Base-by-base conservation (phyloP, 208 protist genomes). In the Crithidia mellificae region DNA sequence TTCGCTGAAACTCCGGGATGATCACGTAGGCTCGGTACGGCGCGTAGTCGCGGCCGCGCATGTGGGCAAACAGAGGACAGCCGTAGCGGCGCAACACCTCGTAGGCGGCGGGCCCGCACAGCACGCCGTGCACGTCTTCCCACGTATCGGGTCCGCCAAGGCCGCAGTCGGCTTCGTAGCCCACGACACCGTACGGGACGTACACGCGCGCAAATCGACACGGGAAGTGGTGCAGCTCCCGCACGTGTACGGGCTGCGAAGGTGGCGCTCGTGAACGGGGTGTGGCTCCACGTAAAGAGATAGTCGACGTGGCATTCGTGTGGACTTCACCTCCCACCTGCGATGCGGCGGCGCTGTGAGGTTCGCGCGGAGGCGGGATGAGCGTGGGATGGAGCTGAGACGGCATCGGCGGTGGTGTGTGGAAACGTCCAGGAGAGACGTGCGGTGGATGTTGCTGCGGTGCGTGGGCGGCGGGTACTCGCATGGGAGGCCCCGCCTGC, bases 171-270 rank as follows among this genome's bases (percentile, higher is more conserved):
- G 12, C n/a, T 66, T 86, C 75, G 63, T 57, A 55, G 3, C 81
- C 81, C 47, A 93, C 51, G 29, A 85, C 77, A 12, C 77, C 78
- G 19, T 63, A 74, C 1, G 88, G 88, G 38, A 71, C 69, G 43
- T 87, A 73, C 3, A 84, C 38, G 30, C 78, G 65, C 3, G 72
- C 72, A 51, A 78, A 47, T 19, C 63, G 20, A 27, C 87, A 71
- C 0, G 80, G 80, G 50, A 93, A 85, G 68, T 87, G 84, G 41
- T 90, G 80, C 6, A 76, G 57, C 69, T 88, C 82, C 32, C 68
- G 61, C 32, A 85, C 70, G 27, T 65, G 73, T 55, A 73, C 61
- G 22, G n/a, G 30, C 30, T 49, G n/a, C 7, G 68, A 32, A 6
- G 68, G 24, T 12, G 15, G 3, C 41, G 17, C 41, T 41, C 12